These are phyloP conservation scores for Collybia mongolica DNA, from an alignment of 768 basidiomycete genomes.

Conservation along the genomic window DNA sequence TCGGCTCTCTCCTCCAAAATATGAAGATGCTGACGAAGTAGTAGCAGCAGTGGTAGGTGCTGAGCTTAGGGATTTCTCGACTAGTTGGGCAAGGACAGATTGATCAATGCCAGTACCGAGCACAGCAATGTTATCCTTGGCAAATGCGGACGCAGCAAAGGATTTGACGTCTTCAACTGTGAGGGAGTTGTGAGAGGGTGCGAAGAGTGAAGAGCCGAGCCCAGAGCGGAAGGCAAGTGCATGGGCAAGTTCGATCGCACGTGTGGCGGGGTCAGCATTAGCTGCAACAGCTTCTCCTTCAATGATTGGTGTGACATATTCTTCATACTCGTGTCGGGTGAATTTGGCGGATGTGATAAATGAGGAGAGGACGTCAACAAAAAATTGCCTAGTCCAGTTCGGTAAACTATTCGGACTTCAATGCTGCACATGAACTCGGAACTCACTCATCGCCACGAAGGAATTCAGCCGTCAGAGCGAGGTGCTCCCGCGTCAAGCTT, in stretches of 20 bases:
- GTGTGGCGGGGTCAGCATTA: constrained; percentile 54
- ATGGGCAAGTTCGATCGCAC: constrained; percentile 87
- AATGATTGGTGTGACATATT: constrained; percentile 71
- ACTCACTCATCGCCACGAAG: constrained; percentile 94
- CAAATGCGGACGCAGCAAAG: constrained; percentile 73
- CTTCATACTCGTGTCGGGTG: constrained; percentile 74
- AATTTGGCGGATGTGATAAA: constrained; percentile 82
- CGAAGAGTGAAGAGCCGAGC: constrained; percentile 88
- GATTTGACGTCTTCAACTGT: constrained; percentile 69
- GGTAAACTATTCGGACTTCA: not conserved
- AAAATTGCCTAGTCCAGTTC: constrained; percentile 62
- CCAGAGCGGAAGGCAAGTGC: constrained; percentile 90
- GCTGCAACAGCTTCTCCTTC: constrained; percentile 68
- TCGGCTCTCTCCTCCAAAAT: constrained; percentile 86
- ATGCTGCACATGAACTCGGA: not conserved
- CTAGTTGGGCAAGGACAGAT: constrained; percentile 64
- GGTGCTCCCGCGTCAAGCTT: constrained; percentile 82
- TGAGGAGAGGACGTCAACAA: constrained; percentile 85
- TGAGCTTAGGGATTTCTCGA: constrained; percentile 62
- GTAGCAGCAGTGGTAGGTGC: constrained; percentile 36
- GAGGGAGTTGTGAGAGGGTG: constrained; percentile 63
- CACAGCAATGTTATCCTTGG: constrained; percentile 79
- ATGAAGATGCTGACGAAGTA: constrained; percentile 37
- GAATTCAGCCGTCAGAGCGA: constrained; percentile 94
- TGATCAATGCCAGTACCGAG: constrained; percentile 86